A percentile compares a stretch with the other conserved stretches of the same genome.
Evolutionary conservation across 495 filamentous ascomycete species (phyloP).

Genomic region (Massariosphaeria phaeospora): DNA sequence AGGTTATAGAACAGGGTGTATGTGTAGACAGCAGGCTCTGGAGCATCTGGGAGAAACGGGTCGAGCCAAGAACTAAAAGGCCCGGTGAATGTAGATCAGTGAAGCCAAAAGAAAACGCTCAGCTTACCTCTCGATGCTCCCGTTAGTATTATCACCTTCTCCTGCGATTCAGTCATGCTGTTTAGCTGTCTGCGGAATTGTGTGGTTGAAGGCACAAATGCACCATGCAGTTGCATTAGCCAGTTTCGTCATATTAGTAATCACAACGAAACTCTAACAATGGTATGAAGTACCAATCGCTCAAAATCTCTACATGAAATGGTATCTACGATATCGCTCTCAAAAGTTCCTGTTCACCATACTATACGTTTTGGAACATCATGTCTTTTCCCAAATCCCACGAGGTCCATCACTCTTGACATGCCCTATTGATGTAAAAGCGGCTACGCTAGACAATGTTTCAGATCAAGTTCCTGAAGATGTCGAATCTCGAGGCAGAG

Average conservation of each 20-base stretch:
- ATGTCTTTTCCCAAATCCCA: no score
- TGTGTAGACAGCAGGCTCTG: not conserved
- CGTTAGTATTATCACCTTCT: slow-evolving; percentile 59
- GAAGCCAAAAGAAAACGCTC: not conserved
- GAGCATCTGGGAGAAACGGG: not conserved
- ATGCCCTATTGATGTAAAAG: no score
- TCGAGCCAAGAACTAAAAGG: not conserved
- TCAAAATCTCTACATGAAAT: not conserved
- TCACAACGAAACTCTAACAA: not conserved
- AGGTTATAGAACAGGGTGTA: not conserved
- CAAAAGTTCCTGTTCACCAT: no score
- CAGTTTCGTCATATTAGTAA: slow-evolving; percentile 2
- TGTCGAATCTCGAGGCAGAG: no score
- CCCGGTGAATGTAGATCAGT: not conserved
- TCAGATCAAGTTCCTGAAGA: no score
- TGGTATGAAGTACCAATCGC: not conserved
- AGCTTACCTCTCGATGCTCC: slow-evolving; percentile 56
- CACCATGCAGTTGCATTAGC: not conserved
- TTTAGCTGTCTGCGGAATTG: not conserved
- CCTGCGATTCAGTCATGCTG: slow-evolving; percentile 16
- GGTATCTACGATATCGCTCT: no score
- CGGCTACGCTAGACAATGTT: no score
- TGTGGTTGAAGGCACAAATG: not conserved
- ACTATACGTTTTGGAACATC: no score
- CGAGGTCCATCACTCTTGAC: no score